phyloP scores from a whole-genome alignment of 352 stramenopile species.

The Pythium utonaiense region DNA sequence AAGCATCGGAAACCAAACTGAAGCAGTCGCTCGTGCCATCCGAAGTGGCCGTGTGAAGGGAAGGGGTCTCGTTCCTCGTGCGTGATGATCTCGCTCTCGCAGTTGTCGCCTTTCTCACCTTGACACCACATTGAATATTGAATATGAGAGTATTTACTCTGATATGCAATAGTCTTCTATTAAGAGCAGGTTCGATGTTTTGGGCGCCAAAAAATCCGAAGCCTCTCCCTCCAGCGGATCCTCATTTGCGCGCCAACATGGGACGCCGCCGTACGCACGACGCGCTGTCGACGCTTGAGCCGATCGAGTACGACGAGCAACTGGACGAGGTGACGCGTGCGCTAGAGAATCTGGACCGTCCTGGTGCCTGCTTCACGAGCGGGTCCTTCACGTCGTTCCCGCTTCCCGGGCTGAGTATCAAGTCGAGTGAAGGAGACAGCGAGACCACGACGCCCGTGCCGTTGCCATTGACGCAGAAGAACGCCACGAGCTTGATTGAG shows the following conservation, averaged over 20 bases:
- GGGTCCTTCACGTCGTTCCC: slow-evolving; percentile 6
- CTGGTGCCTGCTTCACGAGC: slow-evolving; percentile 2
- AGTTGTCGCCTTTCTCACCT: too few species aligned
- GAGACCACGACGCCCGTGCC: not conserved
- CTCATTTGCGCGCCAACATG: not conserved
- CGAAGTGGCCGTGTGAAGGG: not conserved
- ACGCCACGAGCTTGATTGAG: not conserved
- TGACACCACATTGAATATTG: not conserved
- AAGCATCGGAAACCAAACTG: not conserved
- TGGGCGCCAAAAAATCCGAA: not conserved
- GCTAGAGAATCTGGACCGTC: slow-evolving; percentile 8
- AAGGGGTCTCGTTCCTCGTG: not conserved
- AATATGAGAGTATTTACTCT: not conserved
- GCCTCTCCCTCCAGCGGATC: not conserved
- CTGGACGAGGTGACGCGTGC: slow-evolving; percentile 3
- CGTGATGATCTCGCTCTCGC: too few species aligned
- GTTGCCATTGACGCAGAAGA: not conserved
- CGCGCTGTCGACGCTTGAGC: not conserved
- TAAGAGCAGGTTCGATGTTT: not conserved
- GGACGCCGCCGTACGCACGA: not conserved
- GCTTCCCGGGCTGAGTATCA: not conserved
- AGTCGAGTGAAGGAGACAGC: not conserved
- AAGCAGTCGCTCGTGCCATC: not conserved
- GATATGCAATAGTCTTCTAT: not conserved
- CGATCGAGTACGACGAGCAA: slow-evolving; percentile 7